These are phyloP conservation scores for Alternaria brassicicola DNA, from an alignment of 2,329 filamentous ascomycete genomes.

Conservation along the genomic window DNA sequence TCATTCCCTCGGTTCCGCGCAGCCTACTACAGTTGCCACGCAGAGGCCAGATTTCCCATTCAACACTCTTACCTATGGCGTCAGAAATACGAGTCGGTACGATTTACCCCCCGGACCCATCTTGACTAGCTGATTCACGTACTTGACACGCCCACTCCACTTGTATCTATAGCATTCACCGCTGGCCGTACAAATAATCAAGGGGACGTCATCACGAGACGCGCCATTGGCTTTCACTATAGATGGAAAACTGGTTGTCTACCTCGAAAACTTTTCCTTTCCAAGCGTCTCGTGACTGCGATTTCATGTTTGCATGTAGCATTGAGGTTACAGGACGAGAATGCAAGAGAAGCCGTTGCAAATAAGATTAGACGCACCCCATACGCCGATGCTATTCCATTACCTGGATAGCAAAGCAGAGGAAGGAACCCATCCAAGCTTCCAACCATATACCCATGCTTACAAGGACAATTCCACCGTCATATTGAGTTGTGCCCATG, in stretches of 20 bases:
- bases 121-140: neutral
- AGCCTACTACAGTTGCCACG: neutral
- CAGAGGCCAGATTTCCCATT: conserved; percentile 12
- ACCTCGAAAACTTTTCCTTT: conserved; percentile 2
- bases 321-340: conserved; percentile 19
- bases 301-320: conserved; percentile 3
- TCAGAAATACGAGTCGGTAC: conserved; percentile 2
- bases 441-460: neutral
- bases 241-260: neutral
- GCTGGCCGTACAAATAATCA: neutral
- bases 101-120: neutral
- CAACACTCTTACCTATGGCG: conserved; percentile 3
- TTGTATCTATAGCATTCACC: neutral
- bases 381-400: conserved; percentile 20
- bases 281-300: neutral
- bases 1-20: conserved; percentile 5
- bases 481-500: neutral
- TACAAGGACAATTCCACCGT: conserved; percentile 6
- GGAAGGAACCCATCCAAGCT: conserved; percentile 8
- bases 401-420: conserved; percentile 8
- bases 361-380: conserved; percentile 15
- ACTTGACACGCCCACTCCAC: conserved; percentile 1
- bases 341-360: conserved; percentile 10
- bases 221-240: neutral
- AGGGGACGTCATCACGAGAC: neutral